A percentile compares a stretch with the other conserved stretches of the same genome.
Evolutionary conservation across 2,329 filamentous ascomycete genomes (phyloP).

Genomic region (Monosporascus sp.): DNA sequence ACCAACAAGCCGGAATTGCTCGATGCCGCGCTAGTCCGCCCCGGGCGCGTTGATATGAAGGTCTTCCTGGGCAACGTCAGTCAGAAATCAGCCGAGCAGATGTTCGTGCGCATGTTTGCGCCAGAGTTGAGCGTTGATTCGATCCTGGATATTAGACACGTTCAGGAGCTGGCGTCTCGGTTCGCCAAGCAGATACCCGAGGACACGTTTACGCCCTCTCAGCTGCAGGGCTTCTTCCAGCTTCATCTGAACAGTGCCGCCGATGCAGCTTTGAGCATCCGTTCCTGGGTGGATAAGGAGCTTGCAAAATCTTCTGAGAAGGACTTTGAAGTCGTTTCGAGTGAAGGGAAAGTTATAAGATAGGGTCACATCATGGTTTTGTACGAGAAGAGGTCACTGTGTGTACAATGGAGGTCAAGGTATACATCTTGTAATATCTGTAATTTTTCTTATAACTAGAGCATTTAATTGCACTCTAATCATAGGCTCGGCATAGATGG

Average conservation of each 20-base stretch:
- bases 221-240: conserved; percentile 31
- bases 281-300: conserved; percentile 24
- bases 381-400: too few species aligned
- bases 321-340: conserved; percentile 1
- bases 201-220: conserved; percentile 29
- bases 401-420: too few species aligned
- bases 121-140: conserved; percentile 12
- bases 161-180: conserved; percentile 19
- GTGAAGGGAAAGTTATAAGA: neutral
- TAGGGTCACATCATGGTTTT: neutral
- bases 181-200: conserved; percentile 27
- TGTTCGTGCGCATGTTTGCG: conserved; percentile 31
- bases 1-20: conserved; percentile 58
- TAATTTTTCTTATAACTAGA: too few species aligned
- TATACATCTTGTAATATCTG: too few species aligned
- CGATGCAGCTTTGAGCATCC: conserved; percentile 21
- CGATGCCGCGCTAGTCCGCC: conserved; percentile 52
- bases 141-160: conserved; percentile 1
- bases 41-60: conserved; percentile 56
- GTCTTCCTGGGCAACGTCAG: conserved; percentile 37
- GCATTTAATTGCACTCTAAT: too few species aligned
- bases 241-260: conserved; percentile 25
- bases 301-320: conserved; percentile 5
- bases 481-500: too few species aligned
- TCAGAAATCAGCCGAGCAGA: conserved; percentile 26